Base-by-base conservation (phyloP, 2,329 filamentous ascomycete genomes). In the Annulohypoxylon truncatum region DNA sequence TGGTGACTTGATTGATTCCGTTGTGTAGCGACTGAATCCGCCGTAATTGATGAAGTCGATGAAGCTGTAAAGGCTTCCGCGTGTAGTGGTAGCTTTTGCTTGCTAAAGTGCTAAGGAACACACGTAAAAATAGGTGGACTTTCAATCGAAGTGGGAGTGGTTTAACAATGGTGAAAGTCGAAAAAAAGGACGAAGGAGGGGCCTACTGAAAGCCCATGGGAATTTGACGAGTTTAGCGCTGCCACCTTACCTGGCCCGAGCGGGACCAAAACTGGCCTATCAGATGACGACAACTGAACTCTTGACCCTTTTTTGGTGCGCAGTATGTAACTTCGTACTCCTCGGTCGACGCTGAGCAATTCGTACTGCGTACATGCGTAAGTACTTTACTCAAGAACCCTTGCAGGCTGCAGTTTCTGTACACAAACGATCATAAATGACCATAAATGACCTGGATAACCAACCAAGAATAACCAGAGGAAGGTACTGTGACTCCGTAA, bases 151-250 rank as follows among this genome's bases (percentile, higher is more conserved):
- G 47, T 50, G 58, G 38, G 38, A 42, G 54, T 64, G 52, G 52
- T 35, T 63, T 60, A 59, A 55, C 51, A 61, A 61, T 66, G 51
- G 44, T 50, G 56, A 65, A 71, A 44, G 58, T 57, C 51, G 53
- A 46, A 38, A 65, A 61, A 66, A 64, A 58, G 56, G 67, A 66
- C 58, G 53, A 65, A 69, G 60, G 63, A 60, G 67, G 62, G 66
- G 64, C 57, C 56, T 20, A 6, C 51, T 58, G 58, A 61, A 64
- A 52, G 53, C 59, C 18, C 38, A 31, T 56, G 54, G 61, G 65
- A 64, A 61, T 65, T 68, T 69, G 68, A 69, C 67, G 68, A 71
- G 68, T 31, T 72, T 73, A 73, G 72, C 72, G 72, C 72, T 72
- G 58, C 66, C 54, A 61, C 61, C 60, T 64, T 57, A 29, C n/a